Conservation (phyloP, 495 filamentous ascomycete genomes). For the Tuber microsphaerosporum region DNA sequence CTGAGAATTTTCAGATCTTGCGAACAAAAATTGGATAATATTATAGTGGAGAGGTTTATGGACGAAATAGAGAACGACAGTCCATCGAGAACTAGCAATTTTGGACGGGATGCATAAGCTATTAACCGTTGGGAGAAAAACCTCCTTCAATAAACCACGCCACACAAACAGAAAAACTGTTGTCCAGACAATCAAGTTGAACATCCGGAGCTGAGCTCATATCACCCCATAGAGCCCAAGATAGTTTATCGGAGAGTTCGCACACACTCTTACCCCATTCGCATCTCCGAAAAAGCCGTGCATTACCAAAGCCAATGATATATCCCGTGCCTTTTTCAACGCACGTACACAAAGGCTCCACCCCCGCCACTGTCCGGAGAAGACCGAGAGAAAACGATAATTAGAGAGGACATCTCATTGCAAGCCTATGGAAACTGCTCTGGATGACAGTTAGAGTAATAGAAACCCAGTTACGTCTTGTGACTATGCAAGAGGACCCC, state of each 20-base stretch:
- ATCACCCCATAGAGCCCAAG: background rate
- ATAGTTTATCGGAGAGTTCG: background rate
- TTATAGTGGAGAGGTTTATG: background rate
- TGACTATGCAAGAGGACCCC: conserved; percentile 2
- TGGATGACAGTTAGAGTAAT: background rate
- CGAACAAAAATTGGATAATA: background rate
- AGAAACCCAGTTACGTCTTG: background rate
- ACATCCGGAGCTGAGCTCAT: background rate
- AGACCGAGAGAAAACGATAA: background rate
- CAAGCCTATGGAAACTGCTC: background rate
- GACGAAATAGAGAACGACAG: background rate
- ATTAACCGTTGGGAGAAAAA: background rate
- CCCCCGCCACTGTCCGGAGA: background rate
- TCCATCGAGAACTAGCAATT: background rate
- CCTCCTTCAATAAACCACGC: background rate
- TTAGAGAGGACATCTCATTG: background rate
- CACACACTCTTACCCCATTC: background rate
- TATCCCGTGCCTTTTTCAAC: background rate
- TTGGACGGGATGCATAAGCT: background rate
- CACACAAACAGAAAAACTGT: background rate
- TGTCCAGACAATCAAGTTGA: background rate
- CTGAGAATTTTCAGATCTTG: background rate
- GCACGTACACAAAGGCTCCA: background rate
- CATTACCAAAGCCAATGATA: background rate
- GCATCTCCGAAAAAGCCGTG: background rate